phyloP scores from a whole-genome alignment of 306 rosid species.

The Vachellia pachyceras region DNA sequence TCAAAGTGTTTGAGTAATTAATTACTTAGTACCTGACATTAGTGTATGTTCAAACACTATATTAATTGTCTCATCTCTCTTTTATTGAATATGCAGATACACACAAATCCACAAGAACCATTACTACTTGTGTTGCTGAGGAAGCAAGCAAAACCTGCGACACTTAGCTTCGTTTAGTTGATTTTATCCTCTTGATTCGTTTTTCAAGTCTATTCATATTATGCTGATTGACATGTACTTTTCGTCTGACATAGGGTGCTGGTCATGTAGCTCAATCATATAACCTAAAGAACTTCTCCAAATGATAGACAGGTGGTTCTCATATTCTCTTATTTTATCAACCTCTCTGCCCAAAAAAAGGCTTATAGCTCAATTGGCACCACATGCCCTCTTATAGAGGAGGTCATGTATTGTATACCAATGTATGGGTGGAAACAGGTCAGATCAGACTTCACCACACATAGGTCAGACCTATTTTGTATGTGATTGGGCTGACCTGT shows the following conservation, averaged over 20 bases:
- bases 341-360: too few species aligned
- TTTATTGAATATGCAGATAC: constrained; percentile 31
- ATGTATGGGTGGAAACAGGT: too few species aligned
- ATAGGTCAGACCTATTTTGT: too few species aligned
- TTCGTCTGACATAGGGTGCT: constrained; percentile 39
- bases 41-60: too few species aligned
- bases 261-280: constrained; percentile 53
- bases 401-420: too few species aligned
- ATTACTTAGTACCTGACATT: too few species aligned
- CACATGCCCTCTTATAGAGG: too few species aligned
- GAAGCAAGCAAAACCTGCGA: constrained; percentile 39
- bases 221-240: background rate
- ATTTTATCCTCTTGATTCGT: background rate
- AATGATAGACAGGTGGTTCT: constrained; percentile 48
- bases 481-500: too few species aligned
- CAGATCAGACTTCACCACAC: too few species aligned
- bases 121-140: constrained; percentile 42
- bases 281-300: constrained; percentile 45
- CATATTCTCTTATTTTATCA: constrained; percentile 40
- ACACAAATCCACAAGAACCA: constrained; percentile 46
- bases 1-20: too few species aligned
- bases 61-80: too few species aligned
- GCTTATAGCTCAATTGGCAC: too few species aligned
- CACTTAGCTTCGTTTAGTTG: background rate
- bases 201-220: background rate